A percentile compares a stretch with the other conserved stretches of the same genome.
phyloP scores from a whole-genome alignment of 1,284 basidiomycete species.

The Agroathelia rolfsii region DNA sequence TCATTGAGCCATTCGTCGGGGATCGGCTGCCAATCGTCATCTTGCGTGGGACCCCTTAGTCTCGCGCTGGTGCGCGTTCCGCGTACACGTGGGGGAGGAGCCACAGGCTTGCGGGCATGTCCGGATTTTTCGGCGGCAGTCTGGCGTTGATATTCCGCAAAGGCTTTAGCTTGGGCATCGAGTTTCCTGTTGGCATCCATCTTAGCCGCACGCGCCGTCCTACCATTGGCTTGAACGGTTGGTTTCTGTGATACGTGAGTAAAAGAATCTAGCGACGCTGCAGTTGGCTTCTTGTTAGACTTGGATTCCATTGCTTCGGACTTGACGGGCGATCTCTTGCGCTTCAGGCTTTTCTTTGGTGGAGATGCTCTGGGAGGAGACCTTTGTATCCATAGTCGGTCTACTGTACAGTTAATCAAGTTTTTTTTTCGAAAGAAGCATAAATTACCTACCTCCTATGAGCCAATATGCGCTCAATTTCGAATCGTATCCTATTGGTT shows the following conservation, averaged over 20 bases:
- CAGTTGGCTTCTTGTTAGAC: conserved; percentile 20
- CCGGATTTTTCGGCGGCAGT: conserved; percentile 18
- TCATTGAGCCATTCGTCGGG: conserved; percentile 64
- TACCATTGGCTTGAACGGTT: conserved; percentile 15
- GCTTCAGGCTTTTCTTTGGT: conserved; percentile 43
- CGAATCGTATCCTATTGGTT: conserved; percentile 80
- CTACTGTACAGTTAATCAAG: conserved; percentile 29
- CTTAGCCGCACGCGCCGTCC: conserved; percentile 51
- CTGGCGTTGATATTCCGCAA: conserved; percentile 51
- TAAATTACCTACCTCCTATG: conserved; percentile 52
- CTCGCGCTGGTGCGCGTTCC: conserved; percentile 62
- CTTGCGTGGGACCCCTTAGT: conserved; percentile 40
- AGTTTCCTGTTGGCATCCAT: conserved; percentile 59
- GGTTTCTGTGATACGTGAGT: too few species aligned
- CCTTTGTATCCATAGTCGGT: conserved; percentile 84
- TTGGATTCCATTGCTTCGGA: conserved; percentile 10
- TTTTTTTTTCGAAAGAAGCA: conserved; percentile 5
- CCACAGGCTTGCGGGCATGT: conserved; percentile 8
- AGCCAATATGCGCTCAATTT: conserved; percentile 83
- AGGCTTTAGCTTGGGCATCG: conserved; percentile 56
- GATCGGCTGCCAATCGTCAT: conserved; percentile 69
- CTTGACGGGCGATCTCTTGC: conserved; percentile 34
- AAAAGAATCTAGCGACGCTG: too few species aligned
- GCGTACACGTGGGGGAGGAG: conserved; percentile 22
- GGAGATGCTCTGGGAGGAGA: conserved; percentile 43